phyloP scores from a whole-genome alignment of 2,329 filamentous ascomycete genomes.

The Aspergillus amoenus region DNA sequence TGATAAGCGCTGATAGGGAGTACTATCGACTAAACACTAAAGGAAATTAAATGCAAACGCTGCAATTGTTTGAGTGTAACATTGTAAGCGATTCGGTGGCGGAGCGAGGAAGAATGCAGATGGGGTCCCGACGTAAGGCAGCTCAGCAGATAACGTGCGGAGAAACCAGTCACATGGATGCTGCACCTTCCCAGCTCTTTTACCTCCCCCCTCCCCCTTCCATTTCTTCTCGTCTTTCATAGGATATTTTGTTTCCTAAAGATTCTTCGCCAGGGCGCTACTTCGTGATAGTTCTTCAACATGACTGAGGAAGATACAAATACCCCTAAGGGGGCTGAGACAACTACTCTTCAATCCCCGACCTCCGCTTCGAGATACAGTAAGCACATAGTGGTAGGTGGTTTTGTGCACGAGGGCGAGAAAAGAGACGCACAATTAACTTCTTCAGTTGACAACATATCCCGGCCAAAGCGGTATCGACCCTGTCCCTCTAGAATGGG shows the following conservation, averaged over 20 bases:
- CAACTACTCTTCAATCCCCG: constrained; percentile 20
- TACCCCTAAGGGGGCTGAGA: constrained; percentile 16
- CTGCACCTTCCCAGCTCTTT: constrained; percentile 5
- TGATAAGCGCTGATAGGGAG: constrained; percentile 4
- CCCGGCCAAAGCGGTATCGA: constrained; percentile 93
- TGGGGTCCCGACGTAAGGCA: constrained; percentile 7
- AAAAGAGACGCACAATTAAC: constrained; percentile 11
- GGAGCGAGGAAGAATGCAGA: background rate
- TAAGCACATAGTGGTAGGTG: constrained; percentile 36
- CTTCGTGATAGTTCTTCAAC: background rate
- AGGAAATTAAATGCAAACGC: background rate
- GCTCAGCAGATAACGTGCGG: constrained; percentile 30
- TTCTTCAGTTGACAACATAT: constrained; percentile 67
- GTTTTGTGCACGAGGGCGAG: background rate
- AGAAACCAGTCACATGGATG: constrained; percentile 19
- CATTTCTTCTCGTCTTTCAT: constrained; percentile 2
- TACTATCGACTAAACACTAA: background rate
- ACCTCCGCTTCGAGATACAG: constrained; percentile 27
- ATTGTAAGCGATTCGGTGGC: background rate
- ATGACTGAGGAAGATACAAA: constrained; percentile 25
- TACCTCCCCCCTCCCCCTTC: constrained; percentile 5
- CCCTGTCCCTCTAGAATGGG: constrained; percentile 86
- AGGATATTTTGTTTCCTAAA: background rate
- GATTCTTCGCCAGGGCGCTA: background rate
- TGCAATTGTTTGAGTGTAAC: background rate